Evolutionary conservation across 2,329 filamentous ascomycete genomes (phyloP), one percentile per base, ranked within the genome.

Genomic region (Aspergillus sp.): DNA sequence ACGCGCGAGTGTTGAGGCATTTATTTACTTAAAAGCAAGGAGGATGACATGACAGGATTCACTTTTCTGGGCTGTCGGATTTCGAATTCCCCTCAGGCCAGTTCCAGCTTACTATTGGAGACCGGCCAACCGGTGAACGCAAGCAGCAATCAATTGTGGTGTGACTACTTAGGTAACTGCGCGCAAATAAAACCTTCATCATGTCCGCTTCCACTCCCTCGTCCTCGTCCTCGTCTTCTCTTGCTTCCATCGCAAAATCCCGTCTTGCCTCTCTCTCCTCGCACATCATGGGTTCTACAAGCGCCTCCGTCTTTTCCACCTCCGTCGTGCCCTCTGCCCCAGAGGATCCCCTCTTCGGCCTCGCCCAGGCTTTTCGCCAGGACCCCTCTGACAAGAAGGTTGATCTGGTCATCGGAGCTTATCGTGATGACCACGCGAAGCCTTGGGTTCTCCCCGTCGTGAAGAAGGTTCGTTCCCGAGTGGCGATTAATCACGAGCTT

Each of bases 381-480:
- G 95, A 99, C 72, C 79, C 84, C 17, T 82, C 80, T 56, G 76
- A 82, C 57, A 86, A 90, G 76, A 99, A 99, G 81, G 90, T 99
- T 65, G 95, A 99, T 78, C 79, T 99, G 77, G 93, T 95, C 73
- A 85, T 98, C 79, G 95, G 95, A 67, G 95, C 95, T 58, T 99
- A 99, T 79, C 85, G 95, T 73, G 95, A 96, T 72, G 84, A 98
- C 79, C 89, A 93, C 73, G 93, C 92, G 61, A 98, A 98, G 81
- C 95, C 95, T 3, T 99, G 95, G 95, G 87, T 99, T 61, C 79
- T 99, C 62, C 93, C 95, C 19, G 93, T 98, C 2, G 93, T 98
- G 61, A 96, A 91, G 80, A 96, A 96, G 90, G 93, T 96, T 58
- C 31, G 12, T 11, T 4, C 27, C 7, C 25, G 17, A 17, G 12